These are phyloP conservation scores for Leersia perrieri DNA, from an alignment of 176 grass and related monocot genomes.

Conservation along the genomic window DNA sequence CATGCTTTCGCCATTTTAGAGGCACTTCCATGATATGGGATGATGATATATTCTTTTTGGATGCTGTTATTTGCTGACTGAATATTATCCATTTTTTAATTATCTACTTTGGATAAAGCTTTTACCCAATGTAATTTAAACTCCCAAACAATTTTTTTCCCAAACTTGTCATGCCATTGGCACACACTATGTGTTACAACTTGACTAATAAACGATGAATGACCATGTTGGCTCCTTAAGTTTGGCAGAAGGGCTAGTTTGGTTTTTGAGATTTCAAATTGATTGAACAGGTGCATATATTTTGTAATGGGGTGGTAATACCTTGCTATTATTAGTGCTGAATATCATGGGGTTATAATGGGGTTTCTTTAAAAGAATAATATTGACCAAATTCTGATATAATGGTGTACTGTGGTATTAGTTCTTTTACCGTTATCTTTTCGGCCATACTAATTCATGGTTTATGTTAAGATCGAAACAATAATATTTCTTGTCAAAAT, in stretches of 20 bases:
- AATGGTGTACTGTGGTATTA: background rate
- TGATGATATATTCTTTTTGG: background rate
- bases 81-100: background rate
- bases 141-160: background rate
- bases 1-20: background rate
- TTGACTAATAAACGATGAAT: background rate
- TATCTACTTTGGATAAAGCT: background rate
- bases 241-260: background rate
- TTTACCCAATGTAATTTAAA: background rate
- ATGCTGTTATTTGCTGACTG: background rate
- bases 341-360: too few relatives aligned
- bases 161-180: background rate
- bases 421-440: background rate
- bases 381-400: background rate
- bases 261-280: background rate
- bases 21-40: background rate
- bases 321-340: background rate
- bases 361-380: background rate
- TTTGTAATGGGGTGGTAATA: background rate
- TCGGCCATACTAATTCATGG: too few relatives aligned
- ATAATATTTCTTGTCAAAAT: background rate
- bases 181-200: constrained; percentile 9
- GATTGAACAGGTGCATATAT: background rate
- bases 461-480: too few relatives aligned
- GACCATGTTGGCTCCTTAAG: background rate